Evolutionary conservation across 2,329 filamentous ascomycete species (phyloP).

Genomic region (Curvularia sp.): DNA sequence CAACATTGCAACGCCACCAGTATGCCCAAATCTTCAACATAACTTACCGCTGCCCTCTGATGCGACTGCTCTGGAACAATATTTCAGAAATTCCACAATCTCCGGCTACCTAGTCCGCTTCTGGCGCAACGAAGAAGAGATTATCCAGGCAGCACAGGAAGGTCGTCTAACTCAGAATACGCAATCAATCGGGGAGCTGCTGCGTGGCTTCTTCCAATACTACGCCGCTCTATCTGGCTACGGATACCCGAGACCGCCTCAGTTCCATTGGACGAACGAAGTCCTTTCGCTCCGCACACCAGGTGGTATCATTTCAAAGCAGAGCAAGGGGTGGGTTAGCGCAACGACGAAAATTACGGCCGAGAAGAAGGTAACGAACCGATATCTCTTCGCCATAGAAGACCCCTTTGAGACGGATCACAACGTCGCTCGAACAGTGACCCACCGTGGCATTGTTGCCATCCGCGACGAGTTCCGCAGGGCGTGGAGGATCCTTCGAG

Average conservation of each 20-base stretch:
- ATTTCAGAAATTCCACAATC: conserved; percentile 56
- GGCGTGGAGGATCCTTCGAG: conserved; percentile 69
- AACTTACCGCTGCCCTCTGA: conserved; percentile 47
- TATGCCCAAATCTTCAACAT: conserved; percentile 82
- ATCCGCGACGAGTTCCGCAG: conserved; percentile 86
- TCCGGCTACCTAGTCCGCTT: conserved; percentile 77
- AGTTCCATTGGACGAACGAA: conserved; percentile 81
- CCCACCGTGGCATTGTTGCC: conserved; percentile 78
- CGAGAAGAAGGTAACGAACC: conserved; percentile 73
- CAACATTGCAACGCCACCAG: conserved; percentile 79
- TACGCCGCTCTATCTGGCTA: conserved; percentile 66
- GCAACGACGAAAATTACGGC: conserved; percentile 72
- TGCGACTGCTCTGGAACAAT: conserved; percentile 39
- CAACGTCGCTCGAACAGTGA: conserved; percentile 87
- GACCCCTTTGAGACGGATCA: conserved; percentile 89
- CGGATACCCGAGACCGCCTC: conserved; percentile 51
- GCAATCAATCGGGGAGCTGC: conserved; percentile 72
- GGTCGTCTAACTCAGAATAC: conserved; percentile 71
- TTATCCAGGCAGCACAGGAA: conserved; percentile 64
- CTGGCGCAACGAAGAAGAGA: conserved; percentile 76
- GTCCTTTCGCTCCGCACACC: conserved; percentile 78
- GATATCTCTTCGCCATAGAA: conserved; percentile 88
- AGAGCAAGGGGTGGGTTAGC: conserved; percentile 84
- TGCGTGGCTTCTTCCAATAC: conserved; percentile 89
- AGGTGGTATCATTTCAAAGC: conserved; percentile 75